Percentiles rank a stretch among this genome's conserved stretches.
These are phyloP conservation scores for Aspergillus funiculosus DNA, from an alignment of 495 filamentous ascomycete genomes.

Conservation along the genomic window DNA sequence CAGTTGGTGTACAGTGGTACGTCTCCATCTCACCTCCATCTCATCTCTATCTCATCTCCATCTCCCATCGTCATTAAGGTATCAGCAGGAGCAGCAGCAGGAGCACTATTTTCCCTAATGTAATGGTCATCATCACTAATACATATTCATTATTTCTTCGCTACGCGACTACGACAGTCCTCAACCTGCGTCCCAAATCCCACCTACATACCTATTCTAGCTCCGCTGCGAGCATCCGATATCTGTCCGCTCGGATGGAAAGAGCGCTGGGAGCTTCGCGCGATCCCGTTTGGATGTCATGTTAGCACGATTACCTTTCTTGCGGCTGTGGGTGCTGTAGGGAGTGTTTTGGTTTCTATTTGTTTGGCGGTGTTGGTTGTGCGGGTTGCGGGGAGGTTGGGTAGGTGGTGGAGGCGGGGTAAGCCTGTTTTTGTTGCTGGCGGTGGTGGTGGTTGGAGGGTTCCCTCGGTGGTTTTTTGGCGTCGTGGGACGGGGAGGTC, in stretches of 20 bases:
- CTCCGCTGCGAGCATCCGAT: constrained; percentile 35
- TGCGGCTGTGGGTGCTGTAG: constrained; percentile 33
- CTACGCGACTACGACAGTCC: constrained; percentile 42
- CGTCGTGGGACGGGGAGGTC: too few species aligned
- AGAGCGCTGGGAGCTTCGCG: constrained; percentile 51
- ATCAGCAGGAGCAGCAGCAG: background rate
- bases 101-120: background rate
- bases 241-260: constrained; percentile 45
- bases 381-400: constrained; percentile 22
- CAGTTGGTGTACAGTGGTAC: constrained; percentile 53
- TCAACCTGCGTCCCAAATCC: constrained; percentile 47
- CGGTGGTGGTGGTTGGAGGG: constrained; percentile 9
- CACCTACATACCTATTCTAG: constrained; percentile 37
- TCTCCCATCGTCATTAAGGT: background rate
- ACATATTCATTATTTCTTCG: too few species aligned
- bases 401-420: constrained; percentile 23
- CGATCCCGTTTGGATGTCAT: constrained; percentile 44
- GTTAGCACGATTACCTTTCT: constrained; percentile 47
- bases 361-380: constrained; percentile 24
- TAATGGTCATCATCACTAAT: too few species aligned
- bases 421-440: constrained; percentile 13
- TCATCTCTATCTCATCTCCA: background rate
- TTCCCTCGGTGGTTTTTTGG: background rate
- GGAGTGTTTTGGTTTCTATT: constrained; percentile 31
- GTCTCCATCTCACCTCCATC: constrained; percentile 13